A percentile compares a stretch with the other conserved stretches of the same genome.
These are phyloP conservation scores for Alternaria longipes DNA, from an alignment of 2,329 filamentous ascomycete species.

Conservation along the genomic window DNA sequence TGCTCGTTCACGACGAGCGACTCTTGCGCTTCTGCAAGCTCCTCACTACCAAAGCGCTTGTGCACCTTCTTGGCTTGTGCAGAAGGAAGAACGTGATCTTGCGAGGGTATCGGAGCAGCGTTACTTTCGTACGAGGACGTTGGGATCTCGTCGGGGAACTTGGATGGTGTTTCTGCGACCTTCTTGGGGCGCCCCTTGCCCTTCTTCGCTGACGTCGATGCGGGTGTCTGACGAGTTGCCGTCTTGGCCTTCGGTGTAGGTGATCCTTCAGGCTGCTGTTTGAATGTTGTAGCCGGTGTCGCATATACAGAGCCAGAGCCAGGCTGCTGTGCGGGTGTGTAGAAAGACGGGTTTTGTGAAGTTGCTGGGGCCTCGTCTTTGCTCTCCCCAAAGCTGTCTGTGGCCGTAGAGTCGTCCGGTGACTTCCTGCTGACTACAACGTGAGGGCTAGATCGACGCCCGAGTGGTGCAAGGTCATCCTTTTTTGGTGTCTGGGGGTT, in stretches of 20 bases:
- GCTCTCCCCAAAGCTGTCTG: constrained; percentile 10
- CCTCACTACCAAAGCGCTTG: constrained; percentile 50
- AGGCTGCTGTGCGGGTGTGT: constrained; percentile 33
- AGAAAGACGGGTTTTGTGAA: constrained; percentile 28
- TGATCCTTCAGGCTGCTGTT: constrained; percentile 31
- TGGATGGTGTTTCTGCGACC: constrained; percentile 12
- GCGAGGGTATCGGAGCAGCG: constrained; percentile 27
- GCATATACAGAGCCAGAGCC: constrained; percentile 30
- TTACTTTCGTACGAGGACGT: constrained; percentile 43
- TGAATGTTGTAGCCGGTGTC: constrained; percentile 37
- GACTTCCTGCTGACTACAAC: constrained; percentile 31
- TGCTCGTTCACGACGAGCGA: constrained; percentile 19
- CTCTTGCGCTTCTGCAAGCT: constrained; percentile 27
- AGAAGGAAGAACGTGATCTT: constrained; percentile 20
- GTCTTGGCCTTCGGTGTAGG: constrained; percentile 33
- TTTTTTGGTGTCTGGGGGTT: constrained; percentile 17
- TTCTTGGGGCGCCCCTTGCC: constrained; percentile 29
- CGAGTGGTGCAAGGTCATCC: constrained; percentile 29
- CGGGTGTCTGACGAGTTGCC: constrained; percentile 24
- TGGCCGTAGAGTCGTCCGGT: constrained; percentile 18
- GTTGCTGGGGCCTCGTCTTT: constrained; percentile 23
- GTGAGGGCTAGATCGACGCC: constrained; percentile 35
- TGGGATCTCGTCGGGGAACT: constrained; percentile 34
- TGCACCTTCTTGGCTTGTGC: constrained; percentile 33
- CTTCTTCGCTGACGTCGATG: constrained; percentile 25